Conservation (phyloP, 2,329 filamentous ascomycete species). For the Phoma sp. region DNA sequence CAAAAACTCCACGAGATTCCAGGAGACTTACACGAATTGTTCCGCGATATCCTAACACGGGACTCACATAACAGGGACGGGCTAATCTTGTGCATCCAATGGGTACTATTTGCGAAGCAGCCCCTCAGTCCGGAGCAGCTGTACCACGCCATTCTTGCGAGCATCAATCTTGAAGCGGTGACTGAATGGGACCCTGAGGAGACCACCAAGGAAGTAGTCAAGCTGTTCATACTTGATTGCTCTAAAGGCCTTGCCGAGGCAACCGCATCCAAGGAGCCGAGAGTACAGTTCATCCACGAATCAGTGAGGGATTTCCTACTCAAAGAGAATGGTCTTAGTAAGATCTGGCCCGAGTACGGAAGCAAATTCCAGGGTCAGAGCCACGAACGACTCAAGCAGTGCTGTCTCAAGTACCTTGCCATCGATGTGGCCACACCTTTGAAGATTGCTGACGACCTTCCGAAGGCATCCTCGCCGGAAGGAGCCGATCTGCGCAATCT, state of each 20-base stretch:
- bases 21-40: conserved; percentile 50
- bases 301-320: conserved; percentile 51
- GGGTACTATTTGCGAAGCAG: conserved; percentile 27
- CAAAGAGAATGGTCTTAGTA: conserved; percentile 41
- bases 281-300: conserved; percentile 43
- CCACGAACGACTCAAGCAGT: conserved; percentile 52
- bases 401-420: conserved; percentile 53
- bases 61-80: conserved; percentile 44
- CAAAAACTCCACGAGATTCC: conserved; percentile 45
- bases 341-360: conserved; percentile 45
- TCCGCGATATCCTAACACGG: conserved; percentile 53
- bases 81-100: conserved; percentile 26
- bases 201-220: conserved; percentile 15
- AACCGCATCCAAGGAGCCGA: conserved; percentile 24
- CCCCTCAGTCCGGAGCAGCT: conserved; percentile 25
- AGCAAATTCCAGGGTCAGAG: conserved; percentile 44
- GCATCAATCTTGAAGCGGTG: conserved; percentile 12
- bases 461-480: neutral
- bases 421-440: conserved; percentile 16
- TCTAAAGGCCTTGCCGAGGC: conserved; percentile 35
- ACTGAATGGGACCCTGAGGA: conserved; percentile 24
- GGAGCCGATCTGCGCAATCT: neutral
- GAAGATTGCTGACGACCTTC: neutral
- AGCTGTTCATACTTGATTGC: conserved; percentile 29
- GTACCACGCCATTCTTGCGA: conserved; percentile 23